Evolutionary conservation across 441 rosid species (phyloP), one percentile per base, ranked within the genome.

Genomic region (Aleurites moluccanus): DNA sequence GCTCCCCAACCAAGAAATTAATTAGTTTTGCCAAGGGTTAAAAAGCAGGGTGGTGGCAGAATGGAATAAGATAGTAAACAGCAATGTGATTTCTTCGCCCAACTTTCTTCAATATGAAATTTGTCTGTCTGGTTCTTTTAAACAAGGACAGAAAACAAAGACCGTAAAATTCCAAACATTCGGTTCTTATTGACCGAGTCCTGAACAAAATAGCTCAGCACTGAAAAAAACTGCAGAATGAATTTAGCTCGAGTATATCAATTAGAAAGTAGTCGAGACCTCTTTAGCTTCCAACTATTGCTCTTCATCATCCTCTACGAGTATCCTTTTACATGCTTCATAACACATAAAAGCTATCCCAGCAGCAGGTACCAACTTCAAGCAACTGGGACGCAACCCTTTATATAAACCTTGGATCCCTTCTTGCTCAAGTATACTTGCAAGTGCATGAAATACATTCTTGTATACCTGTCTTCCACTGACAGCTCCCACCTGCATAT

Each of bases 281-380:
- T 65, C 56, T n/a, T 53, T 50, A 8, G 0, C 40, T 38, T 38
- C 40, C 40, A 38, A 38, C 70, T 64, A 88, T 1, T 74, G 72
- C 28, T 74, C 88, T 64, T 87, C 88, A n/a, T 83, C 83, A 21
- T 88, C 78, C 83, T 93, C 99, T 9, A 93, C 86, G 15, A 93
- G 86, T 72, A 95, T 87, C 89, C 87, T 88, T 83, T 95, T 95
- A 86, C 91, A 87, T 10, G 98, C 98, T 79, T 95, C 98, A 79
- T 93, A 95, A 78, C 99, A 95, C 99, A 95, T 95, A 80, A 95
- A 95, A 10, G 99, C 94, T 80, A 95, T 93, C 75, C 99, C 99
- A 21, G 98, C 99, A 47, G 99, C 98, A 59, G 99, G 99, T 56
- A 95, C 99, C 88, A 95, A 77, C 86, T 95, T 95, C 94, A 95